A percentile compares a stretch with the other conserved stretches of the same genome.
Conservation (phyloP, 306 rosid species). For the Luffa aegyptiaca region DNA sequence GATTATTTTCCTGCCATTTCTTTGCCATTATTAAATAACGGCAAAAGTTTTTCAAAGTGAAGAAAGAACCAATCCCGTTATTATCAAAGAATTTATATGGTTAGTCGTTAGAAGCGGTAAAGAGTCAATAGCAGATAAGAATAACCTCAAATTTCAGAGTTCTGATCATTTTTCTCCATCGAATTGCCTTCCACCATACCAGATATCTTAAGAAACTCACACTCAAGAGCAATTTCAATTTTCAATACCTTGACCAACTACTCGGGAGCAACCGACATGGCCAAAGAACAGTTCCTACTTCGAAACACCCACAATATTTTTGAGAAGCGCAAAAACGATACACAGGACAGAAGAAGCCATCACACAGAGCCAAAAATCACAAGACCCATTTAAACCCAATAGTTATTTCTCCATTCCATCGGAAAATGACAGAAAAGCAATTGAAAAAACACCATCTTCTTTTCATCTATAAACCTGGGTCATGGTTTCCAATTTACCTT, state of each 20-base stretch:
- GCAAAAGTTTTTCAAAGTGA: background rate
- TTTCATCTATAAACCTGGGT: background rate
- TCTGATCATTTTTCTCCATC: background rate
- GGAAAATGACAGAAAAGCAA: background rate
- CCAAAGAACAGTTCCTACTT: background rate
- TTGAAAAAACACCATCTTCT: background rate
- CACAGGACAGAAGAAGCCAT: background rate
- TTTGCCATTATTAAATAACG: background rate
- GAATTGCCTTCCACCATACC: background rate
- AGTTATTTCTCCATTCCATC: background rate
- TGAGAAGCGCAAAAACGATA: background rate
- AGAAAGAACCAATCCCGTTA: background rate
- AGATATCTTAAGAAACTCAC: background rate
- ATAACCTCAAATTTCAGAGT: background rate
- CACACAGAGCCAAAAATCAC: background rate
- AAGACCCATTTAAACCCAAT: background rate
- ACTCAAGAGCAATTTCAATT: background rate
- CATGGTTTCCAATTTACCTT: conserved; percentile 26
- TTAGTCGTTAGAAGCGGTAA: background rate
- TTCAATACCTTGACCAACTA: background rate
- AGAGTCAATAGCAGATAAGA: background rate
- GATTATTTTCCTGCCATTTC: background rate
- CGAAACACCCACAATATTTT: background rate
- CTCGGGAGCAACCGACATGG: background rate
- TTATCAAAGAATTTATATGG: background rate